Evolutionary conservation across 2,329 filamentous ascomycete genomes (phyloP).

Genomic region (Thermochaetoides dissita): DNA sequence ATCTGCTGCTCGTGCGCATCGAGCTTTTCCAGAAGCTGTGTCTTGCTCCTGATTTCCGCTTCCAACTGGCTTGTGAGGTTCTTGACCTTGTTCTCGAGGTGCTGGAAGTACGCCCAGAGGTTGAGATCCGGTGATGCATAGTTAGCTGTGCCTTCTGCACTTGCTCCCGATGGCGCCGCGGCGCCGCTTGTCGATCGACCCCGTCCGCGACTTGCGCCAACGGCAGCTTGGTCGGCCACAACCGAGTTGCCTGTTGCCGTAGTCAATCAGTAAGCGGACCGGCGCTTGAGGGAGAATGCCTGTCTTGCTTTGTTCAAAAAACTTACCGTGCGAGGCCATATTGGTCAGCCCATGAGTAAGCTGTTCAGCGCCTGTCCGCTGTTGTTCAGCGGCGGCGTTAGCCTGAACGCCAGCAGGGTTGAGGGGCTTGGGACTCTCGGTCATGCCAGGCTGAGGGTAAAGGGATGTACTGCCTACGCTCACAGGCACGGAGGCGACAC

Average conservation of each 20-base stretch:
- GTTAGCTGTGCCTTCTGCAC: conserved; percentile 28
- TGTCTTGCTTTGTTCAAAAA: conserved; percentile 11
- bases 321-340: conserved; percentile 19
- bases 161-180: not conserved
- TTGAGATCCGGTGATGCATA: conserved; percentile 51
- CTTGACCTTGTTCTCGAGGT: conserved; percentile 43
- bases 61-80: conserved; percentile 11
- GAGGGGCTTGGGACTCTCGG: conserved; percentile 75
- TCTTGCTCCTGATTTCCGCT: conserved; percentile 7
- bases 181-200: conserved; percentile 29
- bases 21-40: conserved; percentile 15
- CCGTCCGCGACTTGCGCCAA: conserved; percentile 18
- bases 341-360: conserved; percentile 12
- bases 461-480: conserved; percentile 39
- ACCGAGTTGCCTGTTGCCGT: conserved; percentile 27
- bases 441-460: conserved; percentile 61
- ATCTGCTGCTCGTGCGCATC: conserved; percentile 14
- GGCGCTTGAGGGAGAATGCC: conserved; percentile 16
- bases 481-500: conserved; percentile 34
- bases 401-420: conserved; percentile 44
- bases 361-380: conserved; percentile 28
- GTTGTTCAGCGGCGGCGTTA: conserved; percentile 26
- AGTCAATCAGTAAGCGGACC: conserved; percentile 17
- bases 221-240: conserved; percentile 12
- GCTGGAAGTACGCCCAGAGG: conserved; percentile 60